Evolutionary conservation across 345 rosid species (phyloP).

Genomic region (Eucalyptus victrix): DNA sequence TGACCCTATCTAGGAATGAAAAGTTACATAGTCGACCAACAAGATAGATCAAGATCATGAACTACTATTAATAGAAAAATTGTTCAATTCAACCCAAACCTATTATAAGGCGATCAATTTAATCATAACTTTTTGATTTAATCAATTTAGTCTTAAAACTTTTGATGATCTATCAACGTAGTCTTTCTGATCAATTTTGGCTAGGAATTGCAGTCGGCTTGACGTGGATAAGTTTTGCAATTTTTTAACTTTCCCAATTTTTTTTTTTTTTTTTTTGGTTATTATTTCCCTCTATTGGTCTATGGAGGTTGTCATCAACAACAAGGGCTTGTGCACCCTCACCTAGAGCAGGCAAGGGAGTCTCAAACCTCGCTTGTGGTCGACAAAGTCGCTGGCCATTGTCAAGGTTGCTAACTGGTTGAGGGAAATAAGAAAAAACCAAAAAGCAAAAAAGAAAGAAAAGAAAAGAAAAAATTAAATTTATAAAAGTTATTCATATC

Average conservation of each 20-base stretch:
- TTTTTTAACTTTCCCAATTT: not conserved
- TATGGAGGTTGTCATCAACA: not conserved
- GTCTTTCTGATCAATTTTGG: not conserved
- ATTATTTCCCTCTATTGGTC: not conserved
- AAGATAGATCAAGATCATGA: not conserved
- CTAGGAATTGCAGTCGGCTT: fast-evolving
- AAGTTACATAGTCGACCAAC: not conserved
- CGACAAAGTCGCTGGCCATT: not conserved
- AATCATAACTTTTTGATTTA: not conserved
- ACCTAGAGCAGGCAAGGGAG: not conserved
- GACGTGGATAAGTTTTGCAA: not conserved
- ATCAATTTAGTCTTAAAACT: not conserved
- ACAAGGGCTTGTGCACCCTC: not conserved
- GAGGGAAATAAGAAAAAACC: not conserved
- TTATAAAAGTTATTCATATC: not conserved
- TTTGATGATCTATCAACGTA: not conserved
- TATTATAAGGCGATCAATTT: not conserved
- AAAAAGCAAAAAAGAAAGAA: fast-evolving
- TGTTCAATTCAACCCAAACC: not conserved
- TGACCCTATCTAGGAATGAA: not conserved
- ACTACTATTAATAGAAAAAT: not conserved
- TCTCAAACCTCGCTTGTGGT: not conserved
- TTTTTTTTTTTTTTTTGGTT: not conserved
- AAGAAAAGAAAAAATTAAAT: not conserved
- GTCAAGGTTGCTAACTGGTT: fast-evolving